Conservation (phyloP, 257 asterid genomes). For the Solanum raphanifolium region DNA sequence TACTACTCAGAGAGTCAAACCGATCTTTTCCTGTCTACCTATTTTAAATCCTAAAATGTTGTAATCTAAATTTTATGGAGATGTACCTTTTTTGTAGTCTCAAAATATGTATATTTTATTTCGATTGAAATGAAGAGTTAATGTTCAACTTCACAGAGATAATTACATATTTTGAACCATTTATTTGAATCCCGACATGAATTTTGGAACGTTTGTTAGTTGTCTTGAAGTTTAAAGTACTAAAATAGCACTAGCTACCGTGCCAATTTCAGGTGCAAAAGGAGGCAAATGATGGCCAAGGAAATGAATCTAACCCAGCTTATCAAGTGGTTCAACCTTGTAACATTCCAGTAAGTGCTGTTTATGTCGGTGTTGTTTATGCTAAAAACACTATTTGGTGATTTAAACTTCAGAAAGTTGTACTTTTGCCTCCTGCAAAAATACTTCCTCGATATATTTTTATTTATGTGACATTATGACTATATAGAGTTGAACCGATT, state of each 20-base stretch:
- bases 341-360: conserved; percentile 7
- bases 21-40: background rate
- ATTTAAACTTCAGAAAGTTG: background rate
- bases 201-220: background rate
- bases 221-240: background rate
- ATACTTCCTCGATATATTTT: background rate
- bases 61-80: background rate
- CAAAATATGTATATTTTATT: background rate
- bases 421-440: background rate
- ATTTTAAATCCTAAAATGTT: background rate
- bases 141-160: background rate
- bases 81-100: background rate
- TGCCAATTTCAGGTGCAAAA: background rate
- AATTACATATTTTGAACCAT: background rate
- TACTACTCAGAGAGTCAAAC: background rate
- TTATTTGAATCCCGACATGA: background rate
- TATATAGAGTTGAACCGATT: background rate
- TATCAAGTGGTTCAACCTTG: conserved; percentile 3
- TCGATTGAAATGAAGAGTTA: background rate
- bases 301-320: background rate
- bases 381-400: background rate
- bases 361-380: background rate
- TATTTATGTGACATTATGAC: background rate
- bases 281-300: background rate
- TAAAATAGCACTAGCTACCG: background rate